Evolutionary conservation across 345 rosid genomes (phyloP).

Genomic region (Murraya koenigii): DNA sequence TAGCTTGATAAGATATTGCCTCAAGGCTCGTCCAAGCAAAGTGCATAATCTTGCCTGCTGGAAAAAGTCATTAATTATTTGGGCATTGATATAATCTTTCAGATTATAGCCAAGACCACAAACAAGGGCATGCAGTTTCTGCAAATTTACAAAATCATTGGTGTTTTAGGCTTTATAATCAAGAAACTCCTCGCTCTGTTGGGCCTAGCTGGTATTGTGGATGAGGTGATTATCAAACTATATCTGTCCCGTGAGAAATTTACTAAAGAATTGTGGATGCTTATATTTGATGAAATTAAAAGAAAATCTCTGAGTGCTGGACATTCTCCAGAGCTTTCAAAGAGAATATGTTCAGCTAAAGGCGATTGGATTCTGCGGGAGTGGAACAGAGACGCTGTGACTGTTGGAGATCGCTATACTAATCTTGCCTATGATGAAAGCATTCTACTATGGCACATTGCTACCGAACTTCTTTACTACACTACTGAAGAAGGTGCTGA

Average conservation of each 20-base stretch:
- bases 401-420: slow-evolving; percentile 1
- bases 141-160: neutral
- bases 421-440: slow-evolving; percentile 34
- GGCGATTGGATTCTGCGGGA: slow-evolving; percentile 55
- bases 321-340: slow-evolving; percentile 4
- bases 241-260: neutral
- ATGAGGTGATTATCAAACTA: neutral
- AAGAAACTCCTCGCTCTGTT: neutral
- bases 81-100: neutral
- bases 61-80: neutral
- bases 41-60: neutral
- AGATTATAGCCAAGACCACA: neutral
- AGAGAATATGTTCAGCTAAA: slow-evolving; percentile 44
- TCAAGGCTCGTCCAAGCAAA: neutral
- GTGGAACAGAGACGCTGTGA: neutral
- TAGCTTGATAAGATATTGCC: neutral
- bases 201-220: neutral
- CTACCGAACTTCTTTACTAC: slow-evolving; percentile 52
- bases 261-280: neutral
- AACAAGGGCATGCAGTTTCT: neutral
- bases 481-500: neutral
- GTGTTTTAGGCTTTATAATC: neutral
- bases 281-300: neutral
- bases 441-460: slow-evolving; percentile 54
- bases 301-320: neutral